Evolutionary conservation across 2,329 filamentous ascomycete species (phyloP).

Genomic region (Chaetothyriales sp.): DNA sequence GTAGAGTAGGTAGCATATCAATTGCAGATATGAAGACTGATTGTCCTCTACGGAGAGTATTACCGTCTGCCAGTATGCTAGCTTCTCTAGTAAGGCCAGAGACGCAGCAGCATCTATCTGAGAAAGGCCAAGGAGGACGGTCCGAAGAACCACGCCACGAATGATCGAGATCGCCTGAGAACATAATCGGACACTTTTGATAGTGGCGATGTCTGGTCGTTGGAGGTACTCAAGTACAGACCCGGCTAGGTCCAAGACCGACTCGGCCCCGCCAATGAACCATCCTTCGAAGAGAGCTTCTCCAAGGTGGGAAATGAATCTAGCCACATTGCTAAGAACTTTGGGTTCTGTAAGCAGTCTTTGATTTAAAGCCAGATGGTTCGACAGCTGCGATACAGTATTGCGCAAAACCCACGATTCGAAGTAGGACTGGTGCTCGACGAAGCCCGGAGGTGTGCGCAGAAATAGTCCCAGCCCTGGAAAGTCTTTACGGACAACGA

Average conservation of each 20-base stretch:
- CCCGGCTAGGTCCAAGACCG: conserved; percentile 73
- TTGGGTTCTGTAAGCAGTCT: conserved; percentile 65
- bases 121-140: conserved; percentile 68
- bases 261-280: conserved; percentile 80
- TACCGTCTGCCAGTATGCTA: conserved; percentile 92
- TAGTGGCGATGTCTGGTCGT: conserved; percentile 60
- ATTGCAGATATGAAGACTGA: conserved; percentile 67
- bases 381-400: conserved; percentile 57
- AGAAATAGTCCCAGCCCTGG: conserved; percentile 70
- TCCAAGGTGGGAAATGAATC: conserved; percentile 65
- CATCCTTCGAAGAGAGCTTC: conserved; percentile 93
- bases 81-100: conserved; percentile 62
- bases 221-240: conserved; percentile 79
- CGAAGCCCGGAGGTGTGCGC: conserved; percentile 81
- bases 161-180: conserved; percentile 68
- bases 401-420: conserved; percentile 76
- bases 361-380: conserved; percentile 56
- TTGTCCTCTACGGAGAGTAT: conserved; percentile 64
- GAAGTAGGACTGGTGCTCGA: conserved; percentile 90
- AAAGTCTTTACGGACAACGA: conserved; percentile 80
- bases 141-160: conserved; percentile 60
- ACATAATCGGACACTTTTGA: conserved; percentile 87
- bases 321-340: conserved; percentile 71
- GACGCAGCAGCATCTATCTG: conserved; percentile 63
- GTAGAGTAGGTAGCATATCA: conserved; percentile 89